A percentile compares a stretch with the other conserved stretches of the same genome.
These are phyloP conservation scores for Dittrichia graveolens DNA, from an alignment of 129 eudicot species.

Conservation along the genomic window DNA sequence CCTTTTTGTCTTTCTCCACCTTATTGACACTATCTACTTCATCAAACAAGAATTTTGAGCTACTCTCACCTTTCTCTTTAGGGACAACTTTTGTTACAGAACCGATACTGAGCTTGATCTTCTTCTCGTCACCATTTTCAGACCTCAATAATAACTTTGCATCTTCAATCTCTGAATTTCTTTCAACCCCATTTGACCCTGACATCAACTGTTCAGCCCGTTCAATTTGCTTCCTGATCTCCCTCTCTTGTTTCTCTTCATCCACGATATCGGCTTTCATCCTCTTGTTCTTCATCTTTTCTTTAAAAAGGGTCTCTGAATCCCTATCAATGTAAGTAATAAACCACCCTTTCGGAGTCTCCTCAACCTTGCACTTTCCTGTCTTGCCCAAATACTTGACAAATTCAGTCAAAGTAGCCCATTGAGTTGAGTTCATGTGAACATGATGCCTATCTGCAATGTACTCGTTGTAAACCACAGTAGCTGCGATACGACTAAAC, in stretches of 20 bases:
- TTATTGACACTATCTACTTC: conserved; percentile 42
- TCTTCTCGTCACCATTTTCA: conserved; percentile 55
- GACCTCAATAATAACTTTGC: conserved; percentile 39
- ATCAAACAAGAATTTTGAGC: conserved; percentile 62
- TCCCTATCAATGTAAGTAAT: conserved; percentile 84
- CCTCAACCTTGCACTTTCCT: conserved; percentile 86
- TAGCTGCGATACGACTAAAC: conserved; percentile 87
- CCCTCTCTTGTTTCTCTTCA: conserved; percentile 81
- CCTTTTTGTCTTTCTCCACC: conserved; percentile 31
- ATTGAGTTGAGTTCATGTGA: conserved; percentile 86
- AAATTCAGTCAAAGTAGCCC: conserved; percentile 89
- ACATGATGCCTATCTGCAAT: conserved; percentile 80
- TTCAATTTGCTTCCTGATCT: conserved; percentile 73
- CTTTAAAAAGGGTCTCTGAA: conserved; percentile 82
- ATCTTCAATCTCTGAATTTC: conserved; percentile 26
- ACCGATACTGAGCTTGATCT: conserved; percentile 57
- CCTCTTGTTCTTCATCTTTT: conserved; percentile 76
- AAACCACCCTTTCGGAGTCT: conserved; percentile 95
- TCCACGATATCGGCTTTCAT: conserved; percentile 71
- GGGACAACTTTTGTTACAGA: conserved; percentile 20
- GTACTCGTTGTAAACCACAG: conserved; percentile 89
- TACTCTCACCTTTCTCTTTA: conserved; percentile 51
- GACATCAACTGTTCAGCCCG: conserved; percentile 63
- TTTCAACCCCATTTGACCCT: conserved; percentile 22
- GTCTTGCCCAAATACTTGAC: conserved; percentile 75